phyloP scores from a whole-genome alignment of 2,329 filamentous ascomycete genomes.

The Rhynchosporium secalis region DNA sequence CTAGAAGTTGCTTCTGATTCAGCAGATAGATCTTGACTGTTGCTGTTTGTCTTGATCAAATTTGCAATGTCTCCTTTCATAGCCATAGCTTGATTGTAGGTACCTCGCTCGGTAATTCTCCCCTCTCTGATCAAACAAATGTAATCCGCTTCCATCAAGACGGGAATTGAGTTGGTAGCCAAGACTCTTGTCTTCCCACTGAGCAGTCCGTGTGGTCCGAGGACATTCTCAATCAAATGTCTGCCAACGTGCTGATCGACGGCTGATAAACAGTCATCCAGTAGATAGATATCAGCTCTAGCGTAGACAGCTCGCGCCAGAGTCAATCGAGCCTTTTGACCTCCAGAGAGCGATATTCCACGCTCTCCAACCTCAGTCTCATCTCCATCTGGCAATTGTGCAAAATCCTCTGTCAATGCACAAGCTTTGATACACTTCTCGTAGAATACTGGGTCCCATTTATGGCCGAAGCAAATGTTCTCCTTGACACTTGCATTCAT shows the following conservation, averaged over 20 bases:
- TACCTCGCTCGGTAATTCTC: slow-evolving; percentile 81
- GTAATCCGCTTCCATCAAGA: slow-evolving; percentile 85
- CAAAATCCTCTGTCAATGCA: slow-evolving; percentile 86
- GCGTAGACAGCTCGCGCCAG: slow-evolving; percentile 94
- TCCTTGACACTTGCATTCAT: slow-evolving; percentile 98
- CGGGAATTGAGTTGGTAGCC: slow-evolving; percentile 91
- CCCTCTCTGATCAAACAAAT: slow-evolving; percentile 84
- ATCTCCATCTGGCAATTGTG: slow-evolving; percentile 89
- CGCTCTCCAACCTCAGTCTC: slow-evolving; percentile 96
- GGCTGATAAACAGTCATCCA: slow-evolving; percentile 92
- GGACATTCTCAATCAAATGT: slow-evolving; percentile 91
- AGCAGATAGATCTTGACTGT: slow-evolving; percentile 48
- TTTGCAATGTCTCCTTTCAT: slow-evolving; percentile 91
- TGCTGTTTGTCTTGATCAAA: slow-evolving; percentile 74
- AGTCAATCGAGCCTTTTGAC: slow-evolving; percentile 91
- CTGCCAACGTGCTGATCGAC: slow-evolving; percentile 98
- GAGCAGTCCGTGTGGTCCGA: slow-evolving; percentile 81
- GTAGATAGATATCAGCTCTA: slow-evolving; percentile 89
- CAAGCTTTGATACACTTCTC: slow-evolving; percentile 90
- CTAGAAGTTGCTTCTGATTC: slow-evolving; percentile 50
- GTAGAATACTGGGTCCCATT: slow-evolving; percentile 92
- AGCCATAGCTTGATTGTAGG: slow-evolving; percentile 85
- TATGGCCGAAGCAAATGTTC: slow-evolving; percentile 95
- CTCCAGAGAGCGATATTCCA: slow-evolving; percentile 92
- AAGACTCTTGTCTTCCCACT: slow-evolving; percentile 85